Base-by-base conservation (phyloP, 164 flowering plant genomes). In the Tinospora cordifolia region DNA sequence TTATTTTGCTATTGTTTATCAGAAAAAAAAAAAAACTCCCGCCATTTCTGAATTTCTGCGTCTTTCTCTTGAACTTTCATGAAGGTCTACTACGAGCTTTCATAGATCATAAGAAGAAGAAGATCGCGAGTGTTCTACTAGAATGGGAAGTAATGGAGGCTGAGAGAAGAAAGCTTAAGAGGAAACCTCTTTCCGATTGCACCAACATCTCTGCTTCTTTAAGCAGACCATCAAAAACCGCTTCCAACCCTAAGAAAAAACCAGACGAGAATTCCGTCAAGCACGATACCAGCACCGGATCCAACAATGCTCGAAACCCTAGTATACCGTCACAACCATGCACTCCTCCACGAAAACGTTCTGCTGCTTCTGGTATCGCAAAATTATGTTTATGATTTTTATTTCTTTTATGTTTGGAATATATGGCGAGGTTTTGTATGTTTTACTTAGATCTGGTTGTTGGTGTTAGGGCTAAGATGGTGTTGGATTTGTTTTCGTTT, bases 101-200 rank as follows among this genome's bases (percentile, higher is more conserved):
- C 54, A 40, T 1, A 6, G 49, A 6, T 25, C 34, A 38, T 5
- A 2, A 25, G 19, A 7, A 54, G 34, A 47, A 36, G 19, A 7
- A 54, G 34, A 47, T 24, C 2, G 12, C n/a, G 0, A 40, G 6
- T 10, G 25, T 11, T 25, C 11, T 19, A 38, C 22, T 39, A 62
- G 40, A 44, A 59, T 70, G 74, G 30, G 64, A 40, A 65, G 69
- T 17, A 25, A 75, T 79, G 81, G 73, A 75, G 70, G 76, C 69
- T 26, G 71, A 69, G 60, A 63, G 65, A 67, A 66, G 74, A 75
- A 63, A 49, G 8, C 62, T 59, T 7, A 75, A 62, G 69, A 71
- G 86, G 63, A 79, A 79, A 25, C 76, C 87, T 5, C 81, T 84
- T 59, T 72, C 83, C 8, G 87, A 84, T 51, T 69, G 80, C 79